Evolutionary conservation across 2,329 filamentous ascomycete genomes (phyloP), one percentile per base, ranked within the genome.

Genomic region (Lanzia echinophila): DNA sequence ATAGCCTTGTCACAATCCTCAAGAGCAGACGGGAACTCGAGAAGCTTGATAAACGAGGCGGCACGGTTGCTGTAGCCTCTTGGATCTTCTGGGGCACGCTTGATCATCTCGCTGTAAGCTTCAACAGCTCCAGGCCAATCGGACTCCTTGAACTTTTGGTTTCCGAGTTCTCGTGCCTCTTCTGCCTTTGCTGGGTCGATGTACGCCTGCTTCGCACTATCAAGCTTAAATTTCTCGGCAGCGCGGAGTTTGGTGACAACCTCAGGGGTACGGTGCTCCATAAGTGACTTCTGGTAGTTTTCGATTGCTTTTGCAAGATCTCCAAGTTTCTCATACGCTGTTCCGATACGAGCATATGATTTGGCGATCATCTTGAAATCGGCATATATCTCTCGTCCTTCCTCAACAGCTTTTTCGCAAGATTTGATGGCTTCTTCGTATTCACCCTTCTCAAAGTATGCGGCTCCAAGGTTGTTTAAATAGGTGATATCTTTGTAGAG

Each of bases 291-390:
- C 73, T 96, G 86, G 79, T 92, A 99, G 77, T 88, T 89, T 63
- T 89, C 84, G 60, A 99, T 82, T 22, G 95, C 94, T 56, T 85
- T 82, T 52, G 79, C 71, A 11, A 94, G 75, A 64, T 97, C 87
- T 61, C 87, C 89, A 69, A 86, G 74, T 75, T 90, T 96, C 78
- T 99, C 94, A 70, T 97, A 90, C 0, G 92, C 84, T n/a, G 84
- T 82, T 60, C 94, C 94, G 63, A 99, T 95, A 63, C 94, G 90
- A 38, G 91, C 90, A 66, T 94, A 96, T n/a, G 92, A 88, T 83
- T 96, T 97, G 68, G 95, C 91, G 62, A 99, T 92, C 67, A 91
- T 80, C 82, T 99, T 99, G 79, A 97, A 99, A 74, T 99, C 94
- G 59, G 94, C 91, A 54, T 90, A 87, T 63, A 95, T 84, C 64